phyloP scores from a whole-genome alignment of 805 yeast genomes.

The Clavispora fructus region DNA sequence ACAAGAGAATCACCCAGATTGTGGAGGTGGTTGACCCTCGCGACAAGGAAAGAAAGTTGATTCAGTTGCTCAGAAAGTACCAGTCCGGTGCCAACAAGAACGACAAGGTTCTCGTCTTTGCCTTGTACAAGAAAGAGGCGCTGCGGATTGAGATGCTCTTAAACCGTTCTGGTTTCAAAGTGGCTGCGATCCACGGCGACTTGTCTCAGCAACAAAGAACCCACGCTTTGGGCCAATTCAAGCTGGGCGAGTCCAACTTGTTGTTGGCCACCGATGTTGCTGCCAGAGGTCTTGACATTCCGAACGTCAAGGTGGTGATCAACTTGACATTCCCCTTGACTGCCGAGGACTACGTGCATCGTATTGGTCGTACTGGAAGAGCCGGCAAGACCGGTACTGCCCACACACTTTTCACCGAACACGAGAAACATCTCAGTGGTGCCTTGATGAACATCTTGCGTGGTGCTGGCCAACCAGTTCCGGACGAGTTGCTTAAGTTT shows the following conservation, averaged over 20 bases:
- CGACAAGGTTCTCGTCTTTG: constrained; percentile 87
- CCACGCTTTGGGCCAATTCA: constrained; percentile 78
- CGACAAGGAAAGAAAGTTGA: constrained; percentile 70
- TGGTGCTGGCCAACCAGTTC: constrained; percentile 93
- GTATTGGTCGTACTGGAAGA: constrained; percentile 97
- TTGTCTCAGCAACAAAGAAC: constrained; percentile 89
- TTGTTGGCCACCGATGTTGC: constrained; percentile 97
- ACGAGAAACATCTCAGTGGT: constrained; percentile 93
- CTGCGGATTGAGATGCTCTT: constrained; percentile 78
- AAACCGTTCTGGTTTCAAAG: constrained; percentile 65
- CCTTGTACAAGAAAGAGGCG: constrained; percentile 95
- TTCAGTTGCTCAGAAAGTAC: constrained; percentile 69
- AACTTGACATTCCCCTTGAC: constrained; percentile 95
- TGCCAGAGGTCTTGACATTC: constrained; percentile 96
- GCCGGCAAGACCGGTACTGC: constrained; percentile 96
- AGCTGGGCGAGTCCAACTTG: constrained; percentile 67
- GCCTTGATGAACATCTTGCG: constrained; percentile 87
- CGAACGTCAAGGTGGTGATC: constrained; percentile 92
- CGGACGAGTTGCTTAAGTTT: constrained; percentile 88
- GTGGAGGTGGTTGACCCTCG: constrained; percentile 83
- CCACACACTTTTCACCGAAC: constrained; percentile 92
- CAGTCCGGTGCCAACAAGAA: constrained; percentile 58
- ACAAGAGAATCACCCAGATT: constrained; percentile 85
- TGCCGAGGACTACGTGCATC: constrained; percentile 93
- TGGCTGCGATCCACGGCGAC: constrained; percentile 96